Evolutionary conservation across 306 rosid species (phyloP).

Genomic region (Gynostemma pentaphyllum): DNA sequence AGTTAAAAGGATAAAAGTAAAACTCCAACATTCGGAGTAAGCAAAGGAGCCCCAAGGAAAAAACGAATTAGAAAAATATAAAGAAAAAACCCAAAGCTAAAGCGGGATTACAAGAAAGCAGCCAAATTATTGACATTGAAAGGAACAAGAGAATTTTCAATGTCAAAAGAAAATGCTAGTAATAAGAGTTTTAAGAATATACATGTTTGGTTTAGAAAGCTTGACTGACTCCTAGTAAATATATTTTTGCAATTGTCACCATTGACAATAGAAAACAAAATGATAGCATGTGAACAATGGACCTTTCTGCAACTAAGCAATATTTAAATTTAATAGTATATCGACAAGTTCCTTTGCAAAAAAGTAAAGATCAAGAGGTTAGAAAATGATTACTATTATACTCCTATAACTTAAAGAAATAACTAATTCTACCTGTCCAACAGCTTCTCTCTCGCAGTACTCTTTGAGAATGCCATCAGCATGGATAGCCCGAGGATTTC

Average conservation of each 20-base stretch:
- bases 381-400: background rate
- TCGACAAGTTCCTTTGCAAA: too few species aligned
- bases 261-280: background rate
- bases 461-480: conserved; percentile 68
- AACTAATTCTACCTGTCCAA: conserved; percentile 60
- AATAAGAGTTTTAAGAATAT: background rate
- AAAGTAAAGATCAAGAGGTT: background rate
- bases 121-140: too few species aligned
- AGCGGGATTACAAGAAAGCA: too few species aligned
- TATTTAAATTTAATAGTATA: background rate
- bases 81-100: too few species aligned
- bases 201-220: background rate
- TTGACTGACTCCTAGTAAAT: background rate
- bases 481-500: conserved; percentile 78
- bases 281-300: background rate
- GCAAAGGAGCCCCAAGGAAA: too few species aligned
- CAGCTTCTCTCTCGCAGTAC: conserved; percentile 81
- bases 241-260: too few species aligned
- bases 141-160: background rate
- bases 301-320: background rate
- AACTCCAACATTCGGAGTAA: too few species aligned
- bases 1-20: too few species aligned
- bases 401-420: conserved; percentile 2
- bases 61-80: too few species aligned
- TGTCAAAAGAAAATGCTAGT: background rate